Base-by-base conservation (phyloP, 352 stramenopile species). In the Globisporangium mamillatum region DNA sequence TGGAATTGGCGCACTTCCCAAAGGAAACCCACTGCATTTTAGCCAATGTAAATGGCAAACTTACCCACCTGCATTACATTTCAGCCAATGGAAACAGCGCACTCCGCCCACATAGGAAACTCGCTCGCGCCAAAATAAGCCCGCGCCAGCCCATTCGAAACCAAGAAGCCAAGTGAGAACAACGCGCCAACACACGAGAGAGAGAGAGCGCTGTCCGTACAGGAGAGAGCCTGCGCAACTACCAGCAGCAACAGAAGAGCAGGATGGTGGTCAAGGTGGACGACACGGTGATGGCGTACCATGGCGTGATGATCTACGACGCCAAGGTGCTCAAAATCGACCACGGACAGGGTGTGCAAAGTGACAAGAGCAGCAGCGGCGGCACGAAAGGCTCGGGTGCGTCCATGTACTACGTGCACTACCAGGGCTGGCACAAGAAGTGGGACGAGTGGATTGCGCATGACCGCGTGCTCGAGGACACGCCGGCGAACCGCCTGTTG, bases 381-480 rank as follows among this genome's bases (percentile, higher is more conserved):
- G 44, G 44, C 44, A 18, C 20, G 8, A 58, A 74, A 32, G 59
- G 60, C 12, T 72, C 69, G 10, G 64, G 70, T 54, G 76, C 44
- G 36, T 83, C 78, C 59, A 83, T 89, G 69, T 97, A 93, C 77
- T 97, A 95, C 67, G 76, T 97, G 63, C 91, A 97, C 75, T 97
- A 97, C 83, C 86, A 93, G 57, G 88, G 88, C 46, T 97, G 91
- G 91, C 82, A 92, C 76, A 96, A 92, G 72, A 95, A 96, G 48
- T 97, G 91, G 91, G 91, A 97, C 75, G 92, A 96, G 60, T 97
- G 91, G 91, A 89, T 97, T 29, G 66, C 78, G 5, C 66, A 88
- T 50, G 75, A 85, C 69, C 87, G 86, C 66, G 78, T 94, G 60
- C 69, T 94, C n/a, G 80, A 90, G 38, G 87, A 85, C 72, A 94